Evolutionary conservation across 352 stramenopile species (phyloP), one percentile per base, ranked within the genome.

Genomic region (Globisporangium cylindrosporum): DNA sequence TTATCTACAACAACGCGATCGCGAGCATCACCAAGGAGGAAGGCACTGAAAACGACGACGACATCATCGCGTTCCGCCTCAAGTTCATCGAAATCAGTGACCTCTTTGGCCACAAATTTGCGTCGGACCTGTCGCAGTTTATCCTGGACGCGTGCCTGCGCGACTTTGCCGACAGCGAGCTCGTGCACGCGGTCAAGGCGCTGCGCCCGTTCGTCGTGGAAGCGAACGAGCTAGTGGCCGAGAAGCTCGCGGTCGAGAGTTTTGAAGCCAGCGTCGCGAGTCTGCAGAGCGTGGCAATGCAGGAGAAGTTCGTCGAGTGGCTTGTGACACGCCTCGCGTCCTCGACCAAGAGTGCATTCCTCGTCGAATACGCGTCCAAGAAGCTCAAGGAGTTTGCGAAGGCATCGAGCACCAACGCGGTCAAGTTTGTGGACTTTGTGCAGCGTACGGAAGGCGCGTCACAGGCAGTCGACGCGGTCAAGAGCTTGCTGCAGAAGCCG

Each of bases 1-100:
- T 96, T 62, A 81, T 94, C 53, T 96, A 85, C 80, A 74, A 76
- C 34, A 94, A 91, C 59, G 88, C 88, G 5, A 73, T 94, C 36
- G 69, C 70, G 3, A 73, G 81, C 12, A 92, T 94, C 56, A 59
- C 79, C 4, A 59, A 84, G 18, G 12, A 46, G 3, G 36, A 8
- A 4, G 78, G 93, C 51, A 77, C 91, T 53, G 80, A n/a, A 4
- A 20, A 18, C 6, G 43, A 22, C 43, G 43, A 51, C 43, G 43
- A 51, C 0, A 4, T 51, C 43, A 51, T 91, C 27, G 63, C 72
- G 8, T 96, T 96, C 68, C 86, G 85, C 43, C 78, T 96, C 4
- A 57, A 82, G 63, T 94, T 96, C 66, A 72, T 96, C 27, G 73
- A 79, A 48, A 94, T 94, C 65, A 83, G 79, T 41, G 82, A 96